Base-by-base conservation (phyloP, 768 basidiomycete genomes). In the Trametes maxima region DNA sequence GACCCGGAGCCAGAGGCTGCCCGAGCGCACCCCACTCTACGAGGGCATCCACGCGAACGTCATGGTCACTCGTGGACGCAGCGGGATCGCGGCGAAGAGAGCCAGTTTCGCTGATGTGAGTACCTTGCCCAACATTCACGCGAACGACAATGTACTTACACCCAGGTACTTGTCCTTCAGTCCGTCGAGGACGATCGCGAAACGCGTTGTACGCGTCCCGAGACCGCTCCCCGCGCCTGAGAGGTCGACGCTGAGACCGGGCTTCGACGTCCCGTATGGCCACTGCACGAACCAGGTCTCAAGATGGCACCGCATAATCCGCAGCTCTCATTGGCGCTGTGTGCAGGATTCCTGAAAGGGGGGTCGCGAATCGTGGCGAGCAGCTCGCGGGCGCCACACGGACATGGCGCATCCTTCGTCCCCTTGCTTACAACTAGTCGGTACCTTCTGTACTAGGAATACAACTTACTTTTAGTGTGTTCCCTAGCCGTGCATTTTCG, bases 131-230 rank as follows among this genome's bases (percentile, higher is more conserved):
- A 6, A 36, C 22, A 7, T 28, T 16, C 19, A 24, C 16, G 6
- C 33, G 14, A 21, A 48, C 14, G 49, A 17, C 35, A 16, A 24
- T 14, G n/a, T 2, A 71, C 69, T 19, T 47, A 71, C 70, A 5
- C 65, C 81, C 57, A 91, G 66, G 67, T 87, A 86, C 60, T 81
- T 82, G 66, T 93, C 83, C 62, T 85, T 82, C 50, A 90, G 80
- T 68, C 90, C 79, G 43, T 94, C 87, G 66, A 90, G 66, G 65
- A 90, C 74, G 60, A 90, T 63, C 25, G 84, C 87, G 60, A 84
- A 89, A 45, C 87, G 82, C 22, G 68, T 69, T 37, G 76, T 75
- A 45, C 77, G 75, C 60, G 56, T 62, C 24, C 77, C 77, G 62
- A 78, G 67, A 28, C 76, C 76, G 49, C 68, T 65, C 48, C 54